Conservation (phyloP, 2,329 filamentous ascomycete genomes). For the Fusarium cyanostomum region DNA sequence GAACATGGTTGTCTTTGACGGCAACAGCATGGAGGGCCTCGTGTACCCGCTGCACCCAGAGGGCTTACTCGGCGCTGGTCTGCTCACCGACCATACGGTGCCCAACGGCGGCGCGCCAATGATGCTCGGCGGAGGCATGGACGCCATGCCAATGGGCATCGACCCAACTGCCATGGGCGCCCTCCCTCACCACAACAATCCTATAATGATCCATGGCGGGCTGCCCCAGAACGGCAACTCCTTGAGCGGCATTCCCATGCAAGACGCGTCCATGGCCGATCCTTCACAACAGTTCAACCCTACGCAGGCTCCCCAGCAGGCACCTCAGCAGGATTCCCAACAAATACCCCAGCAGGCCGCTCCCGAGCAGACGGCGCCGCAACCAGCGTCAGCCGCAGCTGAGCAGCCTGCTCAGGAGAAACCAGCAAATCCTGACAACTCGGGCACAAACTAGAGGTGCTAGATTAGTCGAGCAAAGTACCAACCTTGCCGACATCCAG, state of each 20-base stretch:
- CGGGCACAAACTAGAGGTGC: slow-evolving; percentile 4
- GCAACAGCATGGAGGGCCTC: slow-evolving; percentile 78
- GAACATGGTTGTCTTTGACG: slow-evolving; percentile 93
- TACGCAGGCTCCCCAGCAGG: slow-evolving; percentile 9
- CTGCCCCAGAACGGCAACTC: slow-evolving; percentile 25
- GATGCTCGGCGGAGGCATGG: slow-evolving; percentile 38
- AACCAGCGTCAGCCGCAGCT: background rate
- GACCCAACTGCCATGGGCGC: slow-evolving; percentile 38
- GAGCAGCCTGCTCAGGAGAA: slow-evolving; percentile 24
- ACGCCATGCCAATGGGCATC: slow-evolving; percentile 37
- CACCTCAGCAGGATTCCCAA: slow-evolving; percentile 5
- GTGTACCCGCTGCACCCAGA: slow-evolving; percentile 85
- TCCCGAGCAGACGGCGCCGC: background rate
- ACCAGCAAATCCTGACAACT: slow-evolving; percentile 6
- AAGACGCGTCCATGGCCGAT: slow-evolving; percentile 21
- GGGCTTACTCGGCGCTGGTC: slow-evolving; percentile 60
- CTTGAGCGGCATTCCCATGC: slow-evolving; percentile 23
- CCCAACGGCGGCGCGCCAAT: slow-evolving; percentile 39
- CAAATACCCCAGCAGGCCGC: background rate
- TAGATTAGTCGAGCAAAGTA: background rate
- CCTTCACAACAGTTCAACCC: slow-evolving; percentile 25
- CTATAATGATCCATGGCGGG: slow-evolving; percentile 37
- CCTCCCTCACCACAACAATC: slow-evolving; percentile 38
- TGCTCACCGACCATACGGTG: slow-evolving; percentile 50
- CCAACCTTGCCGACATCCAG: background rate